A percentile compares a stretch with the other conserved stretches of the same genome.
phyloP scores from a whole-genome alignment of 129 eudicot species.

The Kitagawia praeruptora region DNA sequence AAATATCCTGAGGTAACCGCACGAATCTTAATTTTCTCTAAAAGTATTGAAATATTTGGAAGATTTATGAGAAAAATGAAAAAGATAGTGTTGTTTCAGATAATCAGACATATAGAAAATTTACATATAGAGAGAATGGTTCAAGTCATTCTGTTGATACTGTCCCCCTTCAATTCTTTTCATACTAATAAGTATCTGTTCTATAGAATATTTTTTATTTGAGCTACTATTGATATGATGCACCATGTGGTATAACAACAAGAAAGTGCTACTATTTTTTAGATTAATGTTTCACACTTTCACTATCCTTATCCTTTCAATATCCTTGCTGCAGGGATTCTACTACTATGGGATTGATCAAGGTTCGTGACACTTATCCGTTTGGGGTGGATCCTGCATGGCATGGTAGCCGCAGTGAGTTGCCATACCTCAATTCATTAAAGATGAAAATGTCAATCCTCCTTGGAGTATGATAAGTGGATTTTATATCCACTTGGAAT shows the following conservation, averaged over 20 bases:
- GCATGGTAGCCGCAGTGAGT: slow-evolving; percentile 95
- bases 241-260: background rate
- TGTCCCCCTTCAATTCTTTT: background rate
- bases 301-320: background rate
- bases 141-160: background rate
- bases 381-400: slow-evolving; percentile 96
- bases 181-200: background rate
- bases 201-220: background rate
- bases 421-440: slow-evolving; percentile 86
- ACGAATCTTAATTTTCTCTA: too few species aligned
- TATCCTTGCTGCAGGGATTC: slow-evolving; percentile 62
- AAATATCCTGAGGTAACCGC: too few species aligned
- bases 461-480: slow-evolving; percentile 87
- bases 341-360: slow-evolving; percentile 79
- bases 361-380: slow-evolving; percentile 86
- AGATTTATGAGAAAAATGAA: background rate
- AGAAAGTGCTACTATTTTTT: background rate
- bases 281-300: background rate
- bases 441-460: slow-evolving; percentile 99
- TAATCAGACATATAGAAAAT: background rate
- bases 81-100: background rate
- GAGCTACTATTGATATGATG: background rate
- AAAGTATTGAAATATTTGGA: background rate
- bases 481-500: too few species aligned
- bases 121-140: background rate